A percentile compares a stretch with the other conserved stretches of the same genome.
phyloP scores from a whole-genome alignment of 805 yeast species.

The Candida ulmi region DNA sequence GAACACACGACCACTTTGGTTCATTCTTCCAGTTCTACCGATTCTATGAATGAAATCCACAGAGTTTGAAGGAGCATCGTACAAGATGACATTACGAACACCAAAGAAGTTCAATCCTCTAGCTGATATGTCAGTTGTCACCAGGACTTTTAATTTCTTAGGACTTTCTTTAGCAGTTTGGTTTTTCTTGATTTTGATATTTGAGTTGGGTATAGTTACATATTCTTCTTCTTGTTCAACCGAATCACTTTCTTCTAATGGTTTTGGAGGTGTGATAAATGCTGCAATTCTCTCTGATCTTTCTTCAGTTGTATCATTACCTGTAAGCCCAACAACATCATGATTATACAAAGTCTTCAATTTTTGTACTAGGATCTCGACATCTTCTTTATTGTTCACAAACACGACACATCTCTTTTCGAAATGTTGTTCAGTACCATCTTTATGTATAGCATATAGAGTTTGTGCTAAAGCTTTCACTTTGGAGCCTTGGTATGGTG shows the following conservation, averaged over 20 bases:
- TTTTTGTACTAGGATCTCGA: constrained; percentile 49
- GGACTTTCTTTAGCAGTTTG: background rate
- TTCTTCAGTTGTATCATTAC: constrained; percentile 57
- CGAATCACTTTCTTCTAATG: constrained; percentile 26
- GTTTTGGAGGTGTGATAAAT: constrained; percentile 59
- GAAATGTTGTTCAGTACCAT: constrained; percentile 70
- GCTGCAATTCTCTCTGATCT: constrained; percentile 50
- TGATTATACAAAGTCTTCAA: constrained; percentile 47
- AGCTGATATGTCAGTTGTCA: constrained; percentile 85
- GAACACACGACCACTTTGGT: constrained; percentile 82
- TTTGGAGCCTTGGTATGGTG: constrained; percentile 83
- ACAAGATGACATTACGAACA: constrained; percentile 73
- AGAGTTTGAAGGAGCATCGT: constrained; percentile 81
- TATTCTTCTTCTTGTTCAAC: constrained; percentile 7
- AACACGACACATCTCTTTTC: constrained; percentile 81
- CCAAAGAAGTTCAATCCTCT: constrained; percentile 86
- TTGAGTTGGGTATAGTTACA: constrained; percentile 28
- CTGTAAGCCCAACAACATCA: constrained; percentile 61
- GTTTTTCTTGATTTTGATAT: constrained; percentile 22
- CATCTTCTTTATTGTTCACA: constrained; percentile 69
- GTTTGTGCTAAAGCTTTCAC: constrained; percentile 84
- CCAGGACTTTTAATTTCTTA: constrained; percentile 54
- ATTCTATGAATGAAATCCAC: constrained; percentile 86
- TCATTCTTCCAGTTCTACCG: constrained; percentile 94
- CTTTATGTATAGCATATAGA: constrained; percentile 76